A percentile compares a stretch with the other conserved stretches of the same genome.
Evolutionary conservation across 129 eudicot genomes (phyloP).

Genomic region (Logfia minima): DNA sequence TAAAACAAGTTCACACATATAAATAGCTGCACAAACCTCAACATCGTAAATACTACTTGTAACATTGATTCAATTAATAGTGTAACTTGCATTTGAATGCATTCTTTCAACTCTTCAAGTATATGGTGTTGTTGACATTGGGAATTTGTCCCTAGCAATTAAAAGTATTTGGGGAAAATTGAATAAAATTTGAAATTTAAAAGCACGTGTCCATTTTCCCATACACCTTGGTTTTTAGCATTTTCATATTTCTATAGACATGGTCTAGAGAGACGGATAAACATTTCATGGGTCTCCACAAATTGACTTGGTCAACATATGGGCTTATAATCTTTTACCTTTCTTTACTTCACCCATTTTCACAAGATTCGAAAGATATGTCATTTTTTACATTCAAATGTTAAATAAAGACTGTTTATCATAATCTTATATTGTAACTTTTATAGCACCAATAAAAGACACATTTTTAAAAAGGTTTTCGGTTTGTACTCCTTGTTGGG

Average conservation of each 20-base stretch:
- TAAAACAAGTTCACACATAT: slow-evolving; percentile 7
- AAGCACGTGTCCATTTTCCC: slow-evolving; percentile 30
- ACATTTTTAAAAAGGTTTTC: no score
- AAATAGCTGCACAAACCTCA: not conserved
- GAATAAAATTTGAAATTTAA: not conserved
- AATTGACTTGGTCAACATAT: not conserved
- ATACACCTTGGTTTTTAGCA: slow-evolving; percentile 43
- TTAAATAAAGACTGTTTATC: no score
- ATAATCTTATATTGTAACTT: not conserved
- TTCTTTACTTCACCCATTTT: slow-evolving; percentile 30
- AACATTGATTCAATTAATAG: not conserved
- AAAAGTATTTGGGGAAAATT: not conserved
- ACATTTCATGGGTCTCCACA: slow-evolving; percentile 27
- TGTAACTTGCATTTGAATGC: not conserved
- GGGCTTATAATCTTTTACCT: slow-evolving; percentile 27
- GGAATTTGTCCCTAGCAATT: slow-evolving; percentile 8
- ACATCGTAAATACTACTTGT: not conserved
- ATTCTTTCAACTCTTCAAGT: slow-evolving; percentile 5
- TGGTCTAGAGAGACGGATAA: slow-evolving; percentile 25
- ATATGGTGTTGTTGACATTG: slow-evolving; percentile 21
- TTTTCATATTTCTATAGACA: slow-evolving; percentile 27
- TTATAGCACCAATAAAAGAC: not conserved
- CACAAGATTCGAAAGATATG: slow-evolving; percentile 16
- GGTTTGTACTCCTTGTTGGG: not conserved
- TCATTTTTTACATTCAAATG: not conserved